Evolutionary conservation across 495 filamentous ascomycete genomes (phyloP).

Genomic region (Trichoderma gamsii): DNA sequence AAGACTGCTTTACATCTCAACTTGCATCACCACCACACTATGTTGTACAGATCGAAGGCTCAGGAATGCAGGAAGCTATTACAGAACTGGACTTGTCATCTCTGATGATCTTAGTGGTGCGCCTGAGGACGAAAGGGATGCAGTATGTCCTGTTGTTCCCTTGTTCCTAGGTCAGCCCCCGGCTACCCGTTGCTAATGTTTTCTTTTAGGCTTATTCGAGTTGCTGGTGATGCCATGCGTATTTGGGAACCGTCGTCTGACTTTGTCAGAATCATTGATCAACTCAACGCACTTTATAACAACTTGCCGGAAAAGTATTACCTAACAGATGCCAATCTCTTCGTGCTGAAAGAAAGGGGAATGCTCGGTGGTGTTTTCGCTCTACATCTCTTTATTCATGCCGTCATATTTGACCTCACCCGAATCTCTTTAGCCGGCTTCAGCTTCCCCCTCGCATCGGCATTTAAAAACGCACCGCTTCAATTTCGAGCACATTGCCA

Average conservation of each 20-base stretch:
- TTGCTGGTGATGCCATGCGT: background rate
- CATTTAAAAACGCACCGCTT: background rate
- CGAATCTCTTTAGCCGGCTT: slow-evolving; percentile 11
- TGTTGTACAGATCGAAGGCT: background rate
- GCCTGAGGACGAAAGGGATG: background rate
- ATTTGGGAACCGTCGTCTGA: background rate
- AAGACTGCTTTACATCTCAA: background rate
- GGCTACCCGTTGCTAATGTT: background rate
- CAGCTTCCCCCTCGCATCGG: background rate
- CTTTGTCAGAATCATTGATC: slow-evolving; percentile 13
- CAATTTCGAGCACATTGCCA: slow-evolving; percentile 8
- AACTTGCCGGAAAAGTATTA: slow-evolving; percentile 9
- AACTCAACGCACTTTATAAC: background rate
- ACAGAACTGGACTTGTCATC: background rate
- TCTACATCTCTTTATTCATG: slow-evolving; percentile 12
- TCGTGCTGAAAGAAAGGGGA: background rate
- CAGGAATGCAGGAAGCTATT: background rate
- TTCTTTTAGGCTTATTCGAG: background rate
- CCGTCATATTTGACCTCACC: slow-evolving; percentile 8
- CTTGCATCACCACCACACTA: background rate
- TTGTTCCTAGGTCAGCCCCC: background rate
- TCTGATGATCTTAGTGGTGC: background rate
- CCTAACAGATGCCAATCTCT: slow-evolving; percentile 11
- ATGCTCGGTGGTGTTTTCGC: slow-evolving; percentile 9
- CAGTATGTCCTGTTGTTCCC: background rate